Evolutionary conservation across 345 rosid species (phyloP).

Genomic region (Pistacia vera): DNA sequence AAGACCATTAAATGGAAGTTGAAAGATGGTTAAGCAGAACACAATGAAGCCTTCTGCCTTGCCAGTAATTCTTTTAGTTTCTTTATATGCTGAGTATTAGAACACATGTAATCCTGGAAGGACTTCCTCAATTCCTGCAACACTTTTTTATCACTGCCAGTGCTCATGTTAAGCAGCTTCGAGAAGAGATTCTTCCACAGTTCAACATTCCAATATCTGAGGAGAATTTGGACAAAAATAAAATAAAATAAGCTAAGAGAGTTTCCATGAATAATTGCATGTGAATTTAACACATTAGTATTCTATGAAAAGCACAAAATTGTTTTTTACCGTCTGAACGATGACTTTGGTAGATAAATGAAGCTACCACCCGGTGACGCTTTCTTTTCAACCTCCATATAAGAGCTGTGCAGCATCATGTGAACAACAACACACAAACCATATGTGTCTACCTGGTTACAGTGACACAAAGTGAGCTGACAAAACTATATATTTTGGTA

Average conservation of each 20-base stretch:
- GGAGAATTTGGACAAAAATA: background rate
- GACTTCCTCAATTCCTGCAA: slow-evolving; percentile 47
- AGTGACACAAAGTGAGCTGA: slow-evolving; percentile 15
- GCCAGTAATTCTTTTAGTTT: slow-evolving; percentile 70
- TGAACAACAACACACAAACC: slow-evolving; percentile 85
- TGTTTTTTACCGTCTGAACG: slow-evolving; percentile 60
- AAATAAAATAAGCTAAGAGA: background rate
- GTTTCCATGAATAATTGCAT: background rate
- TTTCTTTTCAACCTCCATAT: slow-evolving; percentile 70
- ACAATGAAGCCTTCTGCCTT: slow-evolving; percentile 73
- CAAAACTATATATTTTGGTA: slow-evolving; percentile 14
- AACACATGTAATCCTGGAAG: slow-evolving; percentile 58
- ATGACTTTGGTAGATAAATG: slow-evolving; percentile 58
- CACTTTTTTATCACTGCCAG: slow-evolving; percentile 45
- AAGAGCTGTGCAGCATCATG: slow-evolving; percentile 80
- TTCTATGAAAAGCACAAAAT: background rate
- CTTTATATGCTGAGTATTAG: slow-evolving; percentile 58
- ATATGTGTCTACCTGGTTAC: slow-evolving; percentile 73
- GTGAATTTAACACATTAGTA: background rate
- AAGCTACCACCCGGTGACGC: slow-evolving; percentile 45
- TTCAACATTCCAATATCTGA: slow-evolving; percentile 83
- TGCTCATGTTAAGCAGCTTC: slow-evolving; percentile 59
- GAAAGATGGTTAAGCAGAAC: slow-evolving; percentile 42
- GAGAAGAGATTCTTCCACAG: slow-evolving; percentile 77
- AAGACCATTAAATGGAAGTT: background rate